Evolutionary conservation across 352 stramenopile genomes (phyloP).

Genomic region (Pythium dissimile): DNA sequence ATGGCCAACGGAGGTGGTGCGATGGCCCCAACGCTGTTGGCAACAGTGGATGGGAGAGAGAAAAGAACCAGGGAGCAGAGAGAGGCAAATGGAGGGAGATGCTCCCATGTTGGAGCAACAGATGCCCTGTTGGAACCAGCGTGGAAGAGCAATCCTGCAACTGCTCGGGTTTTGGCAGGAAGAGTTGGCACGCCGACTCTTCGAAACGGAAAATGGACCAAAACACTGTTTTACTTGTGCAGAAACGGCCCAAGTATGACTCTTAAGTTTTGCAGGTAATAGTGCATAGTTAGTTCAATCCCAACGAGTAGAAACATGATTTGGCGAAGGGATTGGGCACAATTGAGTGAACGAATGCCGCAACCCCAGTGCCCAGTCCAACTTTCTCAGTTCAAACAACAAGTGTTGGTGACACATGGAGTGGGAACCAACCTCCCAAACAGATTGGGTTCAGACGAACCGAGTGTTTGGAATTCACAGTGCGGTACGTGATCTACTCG

Average conservation of each 20-base stretch:
- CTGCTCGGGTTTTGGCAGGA: not conserved
- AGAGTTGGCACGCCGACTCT: not conserved
- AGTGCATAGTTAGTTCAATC: too few relatives aligned
- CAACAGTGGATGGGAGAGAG: not conserved
- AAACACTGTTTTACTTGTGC: not conserved
- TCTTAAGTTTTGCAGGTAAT: too few relatives aligned
- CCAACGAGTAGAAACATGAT: too few relatives aligned
- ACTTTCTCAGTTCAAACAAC: too few relatives aligned
- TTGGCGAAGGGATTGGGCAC: too few relatives aligned
- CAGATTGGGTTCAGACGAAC: too few relatives aligned
- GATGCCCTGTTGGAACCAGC: constrained; percentile 8
- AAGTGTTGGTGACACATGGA: too few relatives aligned
- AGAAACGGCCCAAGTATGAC: not conserved
- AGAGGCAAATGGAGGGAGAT: constrained; percentile 1
- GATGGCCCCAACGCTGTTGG: not conserved
- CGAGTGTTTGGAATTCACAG: too few relatives aligned
- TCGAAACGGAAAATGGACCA: too few relatives aligned
- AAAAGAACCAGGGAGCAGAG: constrained; percentile 2
- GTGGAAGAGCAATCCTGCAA: not conserved
- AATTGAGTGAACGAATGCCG: too few relatives aligned
- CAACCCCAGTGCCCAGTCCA: not conserved
- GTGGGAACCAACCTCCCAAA: too few relatives aligned
- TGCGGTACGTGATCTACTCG: too few relatives aligned
- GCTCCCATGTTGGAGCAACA: not conserved
- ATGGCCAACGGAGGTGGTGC: not conserved